Base-by-base conservation (phyloP, 2,329 filamentous ascomycete species). In the Aureobasidium vineae region DNA sequence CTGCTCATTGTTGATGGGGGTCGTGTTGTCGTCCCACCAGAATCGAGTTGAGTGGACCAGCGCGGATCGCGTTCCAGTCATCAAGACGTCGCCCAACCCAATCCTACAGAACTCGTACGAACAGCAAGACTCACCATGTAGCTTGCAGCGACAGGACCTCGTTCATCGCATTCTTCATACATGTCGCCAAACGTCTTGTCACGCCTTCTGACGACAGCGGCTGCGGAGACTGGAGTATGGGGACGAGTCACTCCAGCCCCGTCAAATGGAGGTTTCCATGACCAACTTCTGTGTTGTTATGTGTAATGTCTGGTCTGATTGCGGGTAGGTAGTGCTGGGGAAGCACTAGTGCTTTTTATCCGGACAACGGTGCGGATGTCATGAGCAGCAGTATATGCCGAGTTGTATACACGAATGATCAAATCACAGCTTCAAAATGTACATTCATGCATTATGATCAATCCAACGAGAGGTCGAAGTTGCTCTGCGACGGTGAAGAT, bases 1-100 rank as follows among this genome's bases (percentile, higher is more conserved):
- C 81, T 86, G 77, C 83, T 86, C 71, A 82, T 88, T 68, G 84
- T 88, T 13, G 85, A 88, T 69, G 82, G 81, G 2, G 86, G 85
- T 2, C 80, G 77, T 63, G 83, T 86, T 49, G 79, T 82, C 47
- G 69, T 70, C n/a, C 70, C 70, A 8, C 41, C 47, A 33, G 43
- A 66, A 6, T 60, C 61, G 8, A 19, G n/a, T 16, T 63, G 33
- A 52, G 15, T 41, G 33, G 23, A 3, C n/a, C 26, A 47, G 11
- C n/a, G 8, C 28, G 15, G 16, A 52, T 2, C 10, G 0, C 2
- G 16, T 10, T 16, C 23, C 15, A n/a, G 8, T 33, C 23, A 52
- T 16, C 21, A 11, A 40, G 36, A 19, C 53, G 11, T 28, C 23
- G 21, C 36, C 21, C 36, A n/a, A 19, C 13, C 23, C 21, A 28